Percentiles rank a stretch among this genome's conserved stretches.
Evolutionary conservation across 148 eudicot genomes (phyloP).

Genomic region (Diospyros lotus): DNA sequence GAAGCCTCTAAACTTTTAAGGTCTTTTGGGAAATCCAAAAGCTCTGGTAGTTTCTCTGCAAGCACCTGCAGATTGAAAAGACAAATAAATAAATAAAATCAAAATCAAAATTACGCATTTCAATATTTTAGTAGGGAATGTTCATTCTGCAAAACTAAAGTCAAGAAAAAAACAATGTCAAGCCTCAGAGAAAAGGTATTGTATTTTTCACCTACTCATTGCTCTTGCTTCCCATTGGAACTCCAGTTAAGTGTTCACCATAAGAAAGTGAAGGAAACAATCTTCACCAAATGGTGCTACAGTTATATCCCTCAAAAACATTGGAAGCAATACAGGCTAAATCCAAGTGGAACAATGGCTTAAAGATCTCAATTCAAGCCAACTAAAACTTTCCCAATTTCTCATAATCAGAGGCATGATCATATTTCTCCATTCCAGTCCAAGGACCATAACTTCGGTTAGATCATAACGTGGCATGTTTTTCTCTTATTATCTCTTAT

Average conservation of each 20-base stretch:
- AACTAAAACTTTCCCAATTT: no score
- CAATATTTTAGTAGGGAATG: no score
- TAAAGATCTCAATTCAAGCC: not conserved
- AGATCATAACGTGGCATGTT: no score
- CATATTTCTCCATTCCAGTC: no score
- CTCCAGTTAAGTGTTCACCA: not conserved
- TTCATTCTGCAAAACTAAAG: no score
- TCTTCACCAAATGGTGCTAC: not conserved
- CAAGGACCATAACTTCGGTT: no score
- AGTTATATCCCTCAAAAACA: not conserved
- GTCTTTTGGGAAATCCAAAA: slow-evolving; percentile 73
- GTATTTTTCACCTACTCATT: no score
- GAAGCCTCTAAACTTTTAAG: slow-evolving; percentile 73
- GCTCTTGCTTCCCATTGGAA: no score
- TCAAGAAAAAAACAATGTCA: no score
- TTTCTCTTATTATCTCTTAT: no score
- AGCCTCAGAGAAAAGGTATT: no score
- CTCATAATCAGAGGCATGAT: no score
- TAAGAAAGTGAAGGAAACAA: not conserved
- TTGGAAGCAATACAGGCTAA: not conserved
- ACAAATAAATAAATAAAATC: not conserved
- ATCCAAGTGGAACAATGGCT: not conserved
- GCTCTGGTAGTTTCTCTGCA: slow-evolving; percentile 81
- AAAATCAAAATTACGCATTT: not conserved
- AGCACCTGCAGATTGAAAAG: slow-evolving; percentile 41